Conservation (phyloP, 2,329 filamentous ascomycete species). For the Monosporascus cannonballus region DNA sequence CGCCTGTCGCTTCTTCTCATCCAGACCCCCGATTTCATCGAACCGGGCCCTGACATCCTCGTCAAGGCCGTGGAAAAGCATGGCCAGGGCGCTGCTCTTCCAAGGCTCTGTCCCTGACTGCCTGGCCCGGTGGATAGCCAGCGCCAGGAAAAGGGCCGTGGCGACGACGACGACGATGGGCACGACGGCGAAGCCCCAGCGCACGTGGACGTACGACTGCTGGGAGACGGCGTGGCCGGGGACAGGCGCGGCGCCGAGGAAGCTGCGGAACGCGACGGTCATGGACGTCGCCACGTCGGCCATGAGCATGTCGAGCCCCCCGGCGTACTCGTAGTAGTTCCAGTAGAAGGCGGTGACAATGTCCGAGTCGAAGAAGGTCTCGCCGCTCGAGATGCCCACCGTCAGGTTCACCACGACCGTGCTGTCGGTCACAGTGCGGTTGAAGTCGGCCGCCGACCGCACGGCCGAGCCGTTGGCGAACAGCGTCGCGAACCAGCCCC, state of each 20-base stretch:
- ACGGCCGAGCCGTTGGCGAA: conserved; percentile 24
- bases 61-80: conserved; percentile 30
- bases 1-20: conserved; percentile 19
- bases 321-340: conserved; percentile 31
- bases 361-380: conserved; percentile 29
- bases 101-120: conserved; percentile 21
- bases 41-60: conserved; percentile 17
- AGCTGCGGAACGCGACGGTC: conserved; percentile 27
- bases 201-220: conserved; percentile 28
- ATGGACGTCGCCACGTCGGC: conserved; percentile 28
- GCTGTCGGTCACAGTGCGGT: conserved; percentile 20
- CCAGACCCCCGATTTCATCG: conserved; percentile 10
- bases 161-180: conserved; percentile 25
- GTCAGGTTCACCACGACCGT: conserved; percentile 26
- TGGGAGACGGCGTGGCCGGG: conserved; percentile 21
- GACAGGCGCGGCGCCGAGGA: conserved; percentile 20
- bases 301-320: conserved; percentile 29
- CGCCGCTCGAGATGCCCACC: conserved; percentile 25
- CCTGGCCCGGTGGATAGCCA: conserved; percentile 19
- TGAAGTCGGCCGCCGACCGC: conserved; percentile 18
- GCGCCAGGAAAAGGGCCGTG: conserved; percentile 23
- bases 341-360: conserved; percentile 33
- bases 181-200: conserved; percentile 29
- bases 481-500: conserved; percentile 24
- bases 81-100: conserved; percentile 30